Base-by-base conservation (phyloP, 495 filamentous ascomycete genomes). In the Penicillium bovifimosum region DNA sequence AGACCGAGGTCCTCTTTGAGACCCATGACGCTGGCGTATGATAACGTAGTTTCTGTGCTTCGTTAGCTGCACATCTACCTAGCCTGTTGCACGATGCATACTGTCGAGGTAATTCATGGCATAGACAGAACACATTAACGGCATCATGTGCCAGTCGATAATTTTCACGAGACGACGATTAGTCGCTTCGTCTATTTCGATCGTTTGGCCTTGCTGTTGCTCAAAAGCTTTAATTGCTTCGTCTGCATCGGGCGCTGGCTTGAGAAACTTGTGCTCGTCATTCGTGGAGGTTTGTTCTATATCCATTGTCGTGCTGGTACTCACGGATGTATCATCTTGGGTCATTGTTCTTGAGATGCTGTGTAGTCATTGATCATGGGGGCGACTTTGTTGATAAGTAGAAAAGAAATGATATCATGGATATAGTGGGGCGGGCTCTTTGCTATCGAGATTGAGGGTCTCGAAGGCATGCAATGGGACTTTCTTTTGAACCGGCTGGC, bases 1-100 rank as follows among this genome's bases (percentile, higher is more conserved):
- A 79, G 66, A 38, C 71, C 43, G 20, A 79, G 59, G 41, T 79
- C 77, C 28, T 62, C 73, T 56, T 75, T 76, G 18, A 86, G 68
- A 0, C 82, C 82, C 80, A 85, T 83, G 18, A 86, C 55, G 50
- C 75, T 80, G 8, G 82, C 81, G 55, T 85, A 85, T 0, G 80
- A 83, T 10, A 31, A 10, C 9, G 29, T 31, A 4, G 20, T 24
- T 47, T 47, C 44, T 47, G 44, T 17, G 20, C 5, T 4, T 9
- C 1, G 31, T 46, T 13, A 47, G 32, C 16, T 20, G 28, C 11
- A 26, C 14, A 10, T 6, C 14, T 1, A 20, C 11, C 6, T 35
- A 11, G 2, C 10, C 7, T 14, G 7, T 2, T 29, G 16, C 52
- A 54, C 45, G 14, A 24, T 13, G 24, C 64, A 14, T 59, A 73